Evolutionary conservation across 139 green algal species (phyloP), one percentile per base, ranked within the genome.

Genomic region (Pleodorina starrii): DNA sequence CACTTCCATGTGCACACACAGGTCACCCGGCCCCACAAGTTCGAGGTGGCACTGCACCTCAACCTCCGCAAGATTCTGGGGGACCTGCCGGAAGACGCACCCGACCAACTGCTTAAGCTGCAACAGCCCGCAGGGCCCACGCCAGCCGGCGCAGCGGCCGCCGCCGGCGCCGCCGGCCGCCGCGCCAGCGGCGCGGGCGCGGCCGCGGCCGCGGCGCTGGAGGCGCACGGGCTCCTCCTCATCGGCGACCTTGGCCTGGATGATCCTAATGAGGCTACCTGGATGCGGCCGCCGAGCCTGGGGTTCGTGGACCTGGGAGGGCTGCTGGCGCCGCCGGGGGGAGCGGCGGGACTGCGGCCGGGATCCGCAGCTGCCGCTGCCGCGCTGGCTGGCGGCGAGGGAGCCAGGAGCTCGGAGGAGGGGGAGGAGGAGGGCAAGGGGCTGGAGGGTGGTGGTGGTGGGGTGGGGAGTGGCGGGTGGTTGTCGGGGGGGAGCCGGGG

Each of bases 41-140:
- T 89, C 17, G 84, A 89, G 50, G 69, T 89, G 69, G 84, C 48
- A 2, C 71, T 89, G 4, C 69, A 89, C 84, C 36, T 89, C 36
- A 73, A 83, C 68, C 48, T 89, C 48, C 84, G 66, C 50, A 89
- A 89, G 84, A 35, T 89, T 43, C 9, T 80, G 44, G 82, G 66
- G 12, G 82, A 87, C 42, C 63, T 78, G n/a, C 46, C 81, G 9
- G 40, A 32, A 27, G 82, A 79, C 63, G 82, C 82, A 19, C 82
- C 82, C 6, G 82, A 88, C 32, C 7, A 27, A 32, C 66, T 88
- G 82, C 82, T 88, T 43, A 29, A 38, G 44, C 66, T 42, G 66
- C 82, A 88, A 63, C 80, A 87, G 42, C 80, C 80, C n/a, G 60
- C 42, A 10, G 80, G 79, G 38, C 57, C 57, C 78, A 9, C 36